Base-by-base conservation (phyloP, 306 rosid species). In the Glycyrrhiza uralensis region DNA sequence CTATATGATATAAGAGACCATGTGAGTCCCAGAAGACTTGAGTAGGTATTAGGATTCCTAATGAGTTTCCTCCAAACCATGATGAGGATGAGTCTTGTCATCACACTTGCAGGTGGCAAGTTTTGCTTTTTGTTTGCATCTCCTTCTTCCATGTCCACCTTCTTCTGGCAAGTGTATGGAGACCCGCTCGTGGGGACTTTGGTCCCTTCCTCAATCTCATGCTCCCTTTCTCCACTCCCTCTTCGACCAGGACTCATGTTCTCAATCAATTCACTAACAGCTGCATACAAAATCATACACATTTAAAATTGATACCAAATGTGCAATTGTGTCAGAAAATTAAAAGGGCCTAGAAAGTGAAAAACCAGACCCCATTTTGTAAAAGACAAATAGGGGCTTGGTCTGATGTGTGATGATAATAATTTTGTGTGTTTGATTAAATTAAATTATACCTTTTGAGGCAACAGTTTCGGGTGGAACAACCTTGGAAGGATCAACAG, bases 61-160 rank as follows among this genome's bases (percentile, higher is more conserved):
- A 92, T 92, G 64, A 92, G 98, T 79, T 92, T 92, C 70, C 98
- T 88, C 96, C 98, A 88, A 35, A 90, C 98, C 98, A 92, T 90
- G 77, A 88, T 80, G 54, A 92, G 88, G 23, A 92, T 88, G 20
- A 92, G 96, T 52, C 95, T 90, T 50, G 96, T 90, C 90, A 92
- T 92, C 14, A 92, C 96, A 76, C 89, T 86, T 4, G 96, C 85
- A 0, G 96, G 92, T 54, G 98, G 98, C 98, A 92, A 90, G 17
- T 85, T 88, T 26, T 83, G 91, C 54, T 87, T 89, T 79, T 82
- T 87, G 36, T 66, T 65, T 36, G 30, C 78, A 13, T 69, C 85
- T 2, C 71, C 85, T 26, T 71, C 90, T 63, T 80, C 96, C 66
- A 84, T 74, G 51, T 87, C 83, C 62, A 80, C 62, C 77, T 78